Evolutionary conservation across 225 moss, liverwort and hornwort species (phyloP), one percentile per base, ranked within the genome.

Genomic region (Pleurozium schreberi): DNA sequence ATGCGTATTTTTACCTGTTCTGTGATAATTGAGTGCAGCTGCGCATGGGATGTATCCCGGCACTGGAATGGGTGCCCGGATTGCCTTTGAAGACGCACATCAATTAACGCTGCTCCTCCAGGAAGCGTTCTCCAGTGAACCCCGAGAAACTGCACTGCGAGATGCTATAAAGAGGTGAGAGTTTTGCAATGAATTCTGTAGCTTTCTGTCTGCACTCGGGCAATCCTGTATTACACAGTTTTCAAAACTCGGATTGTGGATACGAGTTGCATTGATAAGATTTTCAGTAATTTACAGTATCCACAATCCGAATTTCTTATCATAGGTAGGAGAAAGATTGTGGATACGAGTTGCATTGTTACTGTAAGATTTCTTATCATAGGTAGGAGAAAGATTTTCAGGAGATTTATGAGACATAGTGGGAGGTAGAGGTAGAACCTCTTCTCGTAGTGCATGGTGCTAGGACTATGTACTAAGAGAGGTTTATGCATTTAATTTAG

Each of bases 41-140:
- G 93, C 94, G 52, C 93, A 94, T 90, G 92, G 91, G 75, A 85
- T 80, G 69, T 80, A 88, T 91, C 91, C 93, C 80, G 93, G 92
- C 42, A 63, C 91, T 52, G 93, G 92, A 86, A 84, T 92, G 82
- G 93, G 92, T 73, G 93, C 94, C 22, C 90, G 88, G 30, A 81
- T 88, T 43, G 93, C 94, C 34, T 93, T 90, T 47, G 93, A 93
- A 74, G 93, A 94, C 49, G 91, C 90, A 19, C 92, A 93, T 83
- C 93, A 94, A 78, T 60, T 92, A 52, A 86, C 92, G 47, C 49
- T 92, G 70, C 83, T 90, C 64, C 89, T 93, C n/a, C 86, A 91
- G 8, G 87, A 92, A 55, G 92, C 87, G 59, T 85, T 90, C 85
- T 88, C 88, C 34, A 58, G 82, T 74, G 68, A 66, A 61, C 30